phyloP scores from a whole-genome alignment of 371 early-diverging fungal genomes.

The Mucor indicus region DNA sequence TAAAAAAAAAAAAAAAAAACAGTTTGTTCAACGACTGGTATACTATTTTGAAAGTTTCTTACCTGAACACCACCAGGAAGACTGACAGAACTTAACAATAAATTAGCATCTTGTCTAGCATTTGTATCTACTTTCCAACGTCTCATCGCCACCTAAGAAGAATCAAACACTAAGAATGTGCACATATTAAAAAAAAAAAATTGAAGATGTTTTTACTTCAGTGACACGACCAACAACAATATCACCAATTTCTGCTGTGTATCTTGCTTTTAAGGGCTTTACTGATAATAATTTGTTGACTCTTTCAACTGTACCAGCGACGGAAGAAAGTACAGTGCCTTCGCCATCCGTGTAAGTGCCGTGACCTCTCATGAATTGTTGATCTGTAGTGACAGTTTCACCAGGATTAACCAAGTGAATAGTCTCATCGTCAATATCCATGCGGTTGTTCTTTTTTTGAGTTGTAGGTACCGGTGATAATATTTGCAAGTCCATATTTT shows the following conservation, averaged over 20 bases:
- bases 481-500: slow-evolving; percentile 28
- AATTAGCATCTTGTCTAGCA: slow-evolving; percentile 83
- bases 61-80: slow-evolving; percentile 97
- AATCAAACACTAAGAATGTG: too few species aligned
- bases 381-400: slow-evolving; percentile 79
- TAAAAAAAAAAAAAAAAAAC: slow-evolving; percentile 20
- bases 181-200: too few species aligned
- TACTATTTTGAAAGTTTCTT: neutral
- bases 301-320: slow-evolving; percentile 90
- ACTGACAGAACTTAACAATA: slow-evolving; percentile 93
- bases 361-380: slow-evolving; percentile 94
- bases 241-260: slow-evolving; percentile 96
- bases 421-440: slow-evolving; percentile 45
- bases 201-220: slow-evolving; percentile 51
- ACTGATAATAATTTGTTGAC: slow-evolving; percentile 97
- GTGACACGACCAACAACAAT: slow-evolving; percentile 97
- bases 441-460: slow-evolving; percentile 23
- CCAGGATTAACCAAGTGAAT: slow-evolving; percentile 83
- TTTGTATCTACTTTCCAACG: slow-evolving; percentile 98
- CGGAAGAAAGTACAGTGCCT: slow-evolving; percentile 71
- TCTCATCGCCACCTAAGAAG: slow-evolving; percentile 66
- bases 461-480: slow-evolving; percentile 36
- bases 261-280: slow-evolving; percentile 84
- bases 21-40: neutral
- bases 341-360: slow-evolving; percentile 85